These are phyloP conservation scores for Barnettozyma sucrosica DNA, from an alignment of 805 yeast species.

Conservation along the genomic window DNA sequence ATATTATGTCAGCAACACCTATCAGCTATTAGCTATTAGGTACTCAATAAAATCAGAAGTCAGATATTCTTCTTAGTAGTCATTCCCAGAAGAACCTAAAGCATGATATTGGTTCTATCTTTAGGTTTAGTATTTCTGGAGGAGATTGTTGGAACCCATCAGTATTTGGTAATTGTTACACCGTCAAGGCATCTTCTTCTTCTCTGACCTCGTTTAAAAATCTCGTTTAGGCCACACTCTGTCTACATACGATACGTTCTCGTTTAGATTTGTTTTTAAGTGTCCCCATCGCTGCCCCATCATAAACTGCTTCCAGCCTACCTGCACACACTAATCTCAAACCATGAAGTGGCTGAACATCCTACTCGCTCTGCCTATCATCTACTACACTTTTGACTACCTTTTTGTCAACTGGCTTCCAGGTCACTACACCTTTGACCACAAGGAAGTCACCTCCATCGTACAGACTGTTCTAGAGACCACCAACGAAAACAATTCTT, in stretches of 20 bases:
- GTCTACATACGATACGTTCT: neutral
- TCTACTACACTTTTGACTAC: slow-evolving; percentile 33
- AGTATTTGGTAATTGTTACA: no score
- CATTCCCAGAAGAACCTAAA: no score
- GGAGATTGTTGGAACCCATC: no score
- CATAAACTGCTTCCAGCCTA: neutral
- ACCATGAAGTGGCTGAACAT: slow-evolving; percentile 3
- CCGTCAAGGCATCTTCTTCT: no score
- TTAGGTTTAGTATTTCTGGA: no score
- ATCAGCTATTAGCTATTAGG: no score
- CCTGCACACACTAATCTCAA: neutral
- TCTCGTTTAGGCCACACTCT: neutral
- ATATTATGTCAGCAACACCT: neutral
- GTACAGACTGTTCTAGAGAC: slow-evolving; percentile 46
- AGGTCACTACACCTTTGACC: slow-evolving; percentile 63
- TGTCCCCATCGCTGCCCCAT: neutral
- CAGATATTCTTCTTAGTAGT: no score
- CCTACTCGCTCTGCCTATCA: neutral
- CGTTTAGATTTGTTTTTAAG: no score
- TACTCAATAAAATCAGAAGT: no score
- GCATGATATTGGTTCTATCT: no score
- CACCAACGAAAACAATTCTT: slow-evolving; percentile 42
- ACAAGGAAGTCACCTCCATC: slow-evolving; percentile 49
- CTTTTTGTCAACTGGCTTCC: slow-evolving; percentile 66
- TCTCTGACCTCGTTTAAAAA: neutral